These are phyloP conservation scores for Helianthus annuus DNA, from an alignment of 129 eudicot genomes.

Conservation along the genomic window DNA sequence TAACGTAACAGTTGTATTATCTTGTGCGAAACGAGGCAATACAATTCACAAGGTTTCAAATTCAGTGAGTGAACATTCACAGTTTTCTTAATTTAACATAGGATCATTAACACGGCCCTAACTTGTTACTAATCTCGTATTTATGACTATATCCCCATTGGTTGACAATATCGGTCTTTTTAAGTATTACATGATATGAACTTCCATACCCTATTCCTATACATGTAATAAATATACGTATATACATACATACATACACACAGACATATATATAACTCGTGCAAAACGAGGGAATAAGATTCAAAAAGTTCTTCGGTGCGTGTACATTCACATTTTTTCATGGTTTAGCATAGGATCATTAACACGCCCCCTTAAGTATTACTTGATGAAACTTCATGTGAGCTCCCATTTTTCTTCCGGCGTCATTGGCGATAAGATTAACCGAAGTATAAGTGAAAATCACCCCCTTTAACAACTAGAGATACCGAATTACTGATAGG, in stretches of 20 bases:
- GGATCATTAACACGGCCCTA: neutral
- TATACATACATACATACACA: no score
- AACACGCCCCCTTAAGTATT: neutral
- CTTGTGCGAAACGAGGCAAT: neutral
- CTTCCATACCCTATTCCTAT: neutral
- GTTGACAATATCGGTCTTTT: neutral
- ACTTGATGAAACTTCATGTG: no score
- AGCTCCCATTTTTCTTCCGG: neutral
- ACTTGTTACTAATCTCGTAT: neutral
- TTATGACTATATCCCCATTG: neutral
- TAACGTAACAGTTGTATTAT: neutral
- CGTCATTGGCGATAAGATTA: neutral
- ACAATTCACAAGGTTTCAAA: neutral
- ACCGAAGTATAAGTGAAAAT: neutral
- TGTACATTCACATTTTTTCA: neutral
- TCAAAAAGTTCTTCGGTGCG: neutral
- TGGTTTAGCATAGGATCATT: neutral
- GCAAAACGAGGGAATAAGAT: neutral
- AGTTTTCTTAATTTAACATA: neutral
- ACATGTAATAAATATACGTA: no score
- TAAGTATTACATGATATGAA: neutral
- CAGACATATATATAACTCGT: no score
- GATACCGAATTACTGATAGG: neutral
- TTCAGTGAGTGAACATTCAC: conserved; percentile 2
- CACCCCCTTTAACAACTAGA: neutral